Evolutionary conservation across 106 monocot species (phyloP), one percentile per base, ranked within the genome.

Genomic region (Ottelia alismoides): DNA sequence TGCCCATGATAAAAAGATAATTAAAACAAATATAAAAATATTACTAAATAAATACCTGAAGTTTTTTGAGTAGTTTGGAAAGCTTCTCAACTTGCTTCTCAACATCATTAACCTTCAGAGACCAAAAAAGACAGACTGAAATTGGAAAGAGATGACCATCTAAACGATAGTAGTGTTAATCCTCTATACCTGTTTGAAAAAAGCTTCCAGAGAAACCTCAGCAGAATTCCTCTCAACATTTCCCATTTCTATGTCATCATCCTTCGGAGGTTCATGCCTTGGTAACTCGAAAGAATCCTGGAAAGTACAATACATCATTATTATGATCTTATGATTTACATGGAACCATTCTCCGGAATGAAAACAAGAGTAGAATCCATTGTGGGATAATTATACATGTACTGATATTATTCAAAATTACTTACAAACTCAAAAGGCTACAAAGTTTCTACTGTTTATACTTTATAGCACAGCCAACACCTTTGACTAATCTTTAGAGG

Each of bases 181-280:
- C n/a, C 25, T 26, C 25, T 9, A 29, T 46, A 91, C 90, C 84
- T 91, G 70, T 58, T 91, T 77, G 22, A 91, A 91, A 63, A 91
- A 91, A 66, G 66, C 78, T 68, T 81, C 84, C 64, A 91, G 58
- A 20, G 75, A 75, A 30, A 67, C 30, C 46, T 91, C 84, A 31
- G 70, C 65, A 21, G 77, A 44, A 71, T 67, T 69, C 23, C 2
- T 64, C 20, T 64, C 52, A 30, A 50, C 52, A 30, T 27, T 32
- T 69, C 90, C 90, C 40, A 65, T 49, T 70, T 91, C 90, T 65
- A 91, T 77, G 55, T 91, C 90, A 46, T 49, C 80, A 74, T 80
- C 64, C 74, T 75, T 71, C 45, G 72, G 69, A 45, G 46, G n/a
- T 57, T 70, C 60, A 20, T 65, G 66, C 18, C 75, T 65, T 52